Conservation (phyloP, 2,329 filamentous ascomycete species). For the Aspergillus awamori region DNA sequence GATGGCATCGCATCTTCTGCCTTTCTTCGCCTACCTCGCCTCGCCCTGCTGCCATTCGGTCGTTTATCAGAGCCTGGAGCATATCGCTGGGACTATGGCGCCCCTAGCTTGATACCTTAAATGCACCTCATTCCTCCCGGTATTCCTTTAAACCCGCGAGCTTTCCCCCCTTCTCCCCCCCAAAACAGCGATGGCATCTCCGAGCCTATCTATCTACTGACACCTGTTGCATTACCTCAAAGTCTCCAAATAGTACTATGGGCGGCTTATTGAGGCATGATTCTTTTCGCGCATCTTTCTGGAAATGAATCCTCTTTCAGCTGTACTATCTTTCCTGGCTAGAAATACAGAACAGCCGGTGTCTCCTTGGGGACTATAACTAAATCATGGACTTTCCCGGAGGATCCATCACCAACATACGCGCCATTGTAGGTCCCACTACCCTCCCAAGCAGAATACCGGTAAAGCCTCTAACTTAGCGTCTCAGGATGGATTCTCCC, state of each 20-base stretch:
- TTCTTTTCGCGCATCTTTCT: constrained; percentile 18
- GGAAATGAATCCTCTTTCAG: constrained; percentile 40
- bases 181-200: constrained; percentile 21
- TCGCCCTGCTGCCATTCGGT: constrained; percentile 4
- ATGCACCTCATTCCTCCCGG: constrained; percentile 4
- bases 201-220: constrained; percentile 25
- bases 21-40: constrained; percentile 14
- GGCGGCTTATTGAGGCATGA: constrained; percentile 19
- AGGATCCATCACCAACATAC: constrained; percentile 46
- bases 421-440: constrained; percentile 43
- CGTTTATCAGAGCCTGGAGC: background rate
- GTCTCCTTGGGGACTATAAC: constrained; percentile 28
- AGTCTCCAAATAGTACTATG: constrained; percentile 23
- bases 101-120: constrained; percentile 5
- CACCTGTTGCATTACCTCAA: constrained; percentile 16
- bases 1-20: constrained; percentile 17
- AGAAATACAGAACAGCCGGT: constrained; percentile 31
- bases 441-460: background rate
- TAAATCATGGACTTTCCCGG: constrained; percentile 49
- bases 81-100: background rate
- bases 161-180: background rate
- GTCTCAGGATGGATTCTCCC: constrained; percentile 46
- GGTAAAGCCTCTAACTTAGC: constrained; percentile 24
- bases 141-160: background rate
- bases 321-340: constrained; percentile 27